Evolutionary conservation across 2,329 filamentous ascomycete species (phyloP), one percentile per base, ranked within the genome.

Genomic region (Dactylellina parvicollis): DNA sequence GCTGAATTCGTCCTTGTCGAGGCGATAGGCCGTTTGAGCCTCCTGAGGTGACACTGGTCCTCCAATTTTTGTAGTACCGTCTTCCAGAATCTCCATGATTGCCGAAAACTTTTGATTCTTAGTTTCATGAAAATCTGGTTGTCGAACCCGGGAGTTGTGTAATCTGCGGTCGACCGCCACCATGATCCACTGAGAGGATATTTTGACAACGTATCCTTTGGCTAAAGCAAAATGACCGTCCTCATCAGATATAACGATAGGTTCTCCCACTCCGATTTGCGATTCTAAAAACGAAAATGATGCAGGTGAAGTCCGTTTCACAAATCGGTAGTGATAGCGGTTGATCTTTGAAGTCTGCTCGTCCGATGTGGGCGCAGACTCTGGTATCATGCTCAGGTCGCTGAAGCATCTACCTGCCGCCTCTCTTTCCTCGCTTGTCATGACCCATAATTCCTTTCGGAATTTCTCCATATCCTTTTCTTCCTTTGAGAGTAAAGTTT

Each of bases 1-100:
- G 81, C 92, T 96, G 81, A 99, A 99, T 79, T 99, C 95, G 78
- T 99, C 95, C 80, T 97, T 97, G 81, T 99, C 95, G 2, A 99
- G 84, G 22, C 95, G 90, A 78, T 96, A 99, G 40, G 86, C 81
- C 3, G 85, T 83, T 65, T 86, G 82, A 34, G 86, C 82, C 22
- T 84, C 82, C 0, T 81, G 82, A 34, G 83, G 83, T 71, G 76
- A 75, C 22, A 78, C 78, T 12, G 65, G 76, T 22, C 76, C 74
- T 34, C 57, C 74, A 52, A 76, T 75, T 59, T 76, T 72, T 7
- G 73, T 61, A 66, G 79, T 67, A 1, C 85, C 86, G 77, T 88
- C 85, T 3, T 84, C 84, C 10, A 84, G 85, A 24, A 96, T 89
- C 76, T 96, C 91, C 92, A 97, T 96, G 75, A 97, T 94, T 50